These are phyloP conservation scores for Ulmus americana DNA, from an alignment of 331 rosid species.

Conservation along the genomic window DNA sequence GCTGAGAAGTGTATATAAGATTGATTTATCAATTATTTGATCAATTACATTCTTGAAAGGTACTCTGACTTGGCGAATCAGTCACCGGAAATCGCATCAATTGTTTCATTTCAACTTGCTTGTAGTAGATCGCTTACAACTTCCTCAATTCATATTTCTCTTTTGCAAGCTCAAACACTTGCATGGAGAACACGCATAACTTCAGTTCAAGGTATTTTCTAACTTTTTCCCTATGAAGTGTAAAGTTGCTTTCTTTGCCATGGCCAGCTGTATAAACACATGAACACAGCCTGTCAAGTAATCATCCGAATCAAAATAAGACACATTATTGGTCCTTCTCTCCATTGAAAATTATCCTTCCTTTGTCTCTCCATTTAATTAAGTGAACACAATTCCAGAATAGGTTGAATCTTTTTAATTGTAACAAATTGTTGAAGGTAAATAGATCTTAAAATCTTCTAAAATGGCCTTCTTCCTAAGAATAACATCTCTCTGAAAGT, in stretches of 20 bases:
- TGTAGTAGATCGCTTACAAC: constrained; percentile 55
- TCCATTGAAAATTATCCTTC: too few species aligned
- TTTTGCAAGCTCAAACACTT: constrained; percentile 43
- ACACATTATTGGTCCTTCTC: neutral
- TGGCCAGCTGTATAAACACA: neutral
- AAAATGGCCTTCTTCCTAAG: too few species aligned
- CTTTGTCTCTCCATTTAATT: neutral
- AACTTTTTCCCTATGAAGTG: constrained; percentile 10
- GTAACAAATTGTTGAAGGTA: too few species aligned
- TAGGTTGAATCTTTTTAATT: neutral
- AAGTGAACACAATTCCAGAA: neutral
- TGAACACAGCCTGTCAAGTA: neutral
- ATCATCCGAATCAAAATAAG: constrained; percentile 2
- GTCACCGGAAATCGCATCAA: constrained; percentile 37
- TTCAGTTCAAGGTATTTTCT: constrained; percentile 54
- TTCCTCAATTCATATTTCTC: constrained; percentile 38
- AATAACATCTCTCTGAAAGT: too few species aligned
- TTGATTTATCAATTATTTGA: constrained; percentile 13
- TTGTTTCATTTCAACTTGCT: constrained; percentile 65
- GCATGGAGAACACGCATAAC: constrained; percentile 70
- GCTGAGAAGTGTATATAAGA: neutral
- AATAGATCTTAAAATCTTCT: too few species aligned
- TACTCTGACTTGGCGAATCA: constrained; percentile 43
- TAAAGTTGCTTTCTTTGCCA: neutral
- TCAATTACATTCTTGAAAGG: constrained; percentile 35